Evolutionary conservation across 2,329 filamentous ascomycete species (phyloP).

Genomic region (Apiospora arundinis): DNA sequence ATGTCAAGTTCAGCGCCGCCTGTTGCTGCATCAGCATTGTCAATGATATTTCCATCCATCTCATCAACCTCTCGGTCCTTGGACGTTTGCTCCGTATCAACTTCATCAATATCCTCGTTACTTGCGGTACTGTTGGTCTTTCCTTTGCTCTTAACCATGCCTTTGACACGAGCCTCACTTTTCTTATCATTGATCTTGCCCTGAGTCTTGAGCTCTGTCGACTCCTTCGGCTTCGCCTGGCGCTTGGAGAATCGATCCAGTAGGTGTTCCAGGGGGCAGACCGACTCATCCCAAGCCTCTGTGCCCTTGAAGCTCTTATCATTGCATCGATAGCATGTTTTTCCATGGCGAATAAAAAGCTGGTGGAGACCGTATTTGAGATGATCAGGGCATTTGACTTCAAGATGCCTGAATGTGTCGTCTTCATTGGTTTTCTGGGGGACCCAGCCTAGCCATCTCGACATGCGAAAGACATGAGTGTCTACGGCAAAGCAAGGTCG

Average conservation of each 20-base stretch:
- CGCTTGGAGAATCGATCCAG: slow-evolving; percentile 43
- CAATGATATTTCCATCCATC: not conserved
- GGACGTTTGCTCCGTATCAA: not conserved
- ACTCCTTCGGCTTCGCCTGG: slow-evolving; percentile 30
- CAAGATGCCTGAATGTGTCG: slow-evolving; percentile 59
- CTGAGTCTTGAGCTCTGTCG: slow-evolving; percentile 22
- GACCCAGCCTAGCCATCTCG: slow-evolving; percentile 60
- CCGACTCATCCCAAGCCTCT: slow-evolving; percentile 64
- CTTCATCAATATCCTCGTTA: not conserved
- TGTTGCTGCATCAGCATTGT: not conserved
- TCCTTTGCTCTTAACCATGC: not conserved
- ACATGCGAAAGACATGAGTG: slow-evolving; percentile 61
- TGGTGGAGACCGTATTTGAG: slow-evolving; percentile 63
- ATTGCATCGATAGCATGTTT: slow-evolving; percentile 54
- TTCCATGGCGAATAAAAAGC: slow-evolving; percentile 60
- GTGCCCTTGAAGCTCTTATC: slow-evolving; percentile 62
- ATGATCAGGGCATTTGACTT: slow-evolving; percentile 56
- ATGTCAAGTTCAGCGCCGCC: not conserved
- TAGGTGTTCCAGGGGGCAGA: slow-evolving; percentile 51
- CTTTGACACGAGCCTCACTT: not conserved
- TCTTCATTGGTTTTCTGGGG: slow-evolving; percentile 56
- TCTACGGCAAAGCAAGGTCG: slow-evolving; percentile 63
- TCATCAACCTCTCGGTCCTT: not conserved
- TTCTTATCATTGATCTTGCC: slow-evolving; percentile 17
- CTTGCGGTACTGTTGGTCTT: not conserved